phyloP scores from a whole-genome alignment of 2,329 filamentous ascomycete species.

The Cephalotrichum gorgonifer region DNA sequence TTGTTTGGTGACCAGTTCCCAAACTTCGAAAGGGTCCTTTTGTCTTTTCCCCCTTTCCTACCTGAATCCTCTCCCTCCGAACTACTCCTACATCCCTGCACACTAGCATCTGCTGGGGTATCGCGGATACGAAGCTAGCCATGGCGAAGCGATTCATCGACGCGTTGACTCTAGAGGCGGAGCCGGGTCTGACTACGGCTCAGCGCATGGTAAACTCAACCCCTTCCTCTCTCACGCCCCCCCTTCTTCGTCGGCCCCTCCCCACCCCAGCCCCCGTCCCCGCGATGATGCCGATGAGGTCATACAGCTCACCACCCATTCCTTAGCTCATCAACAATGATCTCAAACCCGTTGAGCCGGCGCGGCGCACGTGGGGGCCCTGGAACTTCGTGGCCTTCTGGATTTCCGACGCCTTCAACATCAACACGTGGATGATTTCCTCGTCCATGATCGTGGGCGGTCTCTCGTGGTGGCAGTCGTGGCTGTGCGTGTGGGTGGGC shows the following conservation, averaged over 20 bases:
- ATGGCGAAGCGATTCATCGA: conserved; percentile 17
- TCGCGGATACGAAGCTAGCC: too few relatives aligned
- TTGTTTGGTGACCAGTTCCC: too few relatives aligned
- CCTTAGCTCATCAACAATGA: conserved; percentile 67
- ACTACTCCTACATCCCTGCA: neutral
- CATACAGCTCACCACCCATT: neutral
- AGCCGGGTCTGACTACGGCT: conserved; percentile 64
- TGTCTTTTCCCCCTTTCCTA: too few relatives aligned
- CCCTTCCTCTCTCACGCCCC: neutral
- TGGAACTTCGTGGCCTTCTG: conserved; percentile 88
- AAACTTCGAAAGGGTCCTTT: too few relatives aligned
- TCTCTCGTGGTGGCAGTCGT: conserved; percentile 85
- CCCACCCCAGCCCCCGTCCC: neutral
- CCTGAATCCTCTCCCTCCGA: neutral
- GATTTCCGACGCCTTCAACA: conserved; percentile 78
- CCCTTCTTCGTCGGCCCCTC: neutral
- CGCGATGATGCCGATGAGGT: neutral
- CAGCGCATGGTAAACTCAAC: conserved; percentile 59
- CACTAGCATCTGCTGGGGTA: too few relatives aligned
- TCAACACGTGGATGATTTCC: conserved; percentile 92
- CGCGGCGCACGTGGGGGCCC: conserved; percentile 70
- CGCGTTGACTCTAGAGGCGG: conserved; percentile 62
- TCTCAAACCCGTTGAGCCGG: conserved; percentile 69
- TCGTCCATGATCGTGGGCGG: conserved; percentile 70
- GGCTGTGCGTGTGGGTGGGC: conserved; percentile 80